These are phyloP conservation scores for Zymoseptoria crescenta DNA, from an alignment of 2,329 filamentous ascomycete genomes.

Conservation along the genomic window DNA sequence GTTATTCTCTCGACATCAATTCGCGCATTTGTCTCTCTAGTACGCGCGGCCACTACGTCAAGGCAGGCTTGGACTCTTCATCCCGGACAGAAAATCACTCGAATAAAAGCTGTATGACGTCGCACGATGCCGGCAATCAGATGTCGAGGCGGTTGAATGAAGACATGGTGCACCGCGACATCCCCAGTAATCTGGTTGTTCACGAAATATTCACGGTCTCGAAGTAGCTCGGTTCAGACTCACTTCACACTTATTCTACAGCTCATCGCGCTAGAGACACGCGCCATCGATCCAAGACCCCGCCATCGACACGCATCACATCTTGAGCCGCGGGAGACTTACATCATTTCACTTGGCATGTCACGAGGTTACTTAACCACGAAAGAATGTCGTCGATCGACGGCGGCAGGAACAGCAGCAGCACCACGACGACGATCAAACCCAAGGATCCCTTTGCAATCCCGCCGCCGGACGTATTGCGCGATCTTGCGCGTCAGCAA, in stretches of 20 bases:
- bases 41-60: not conserved
- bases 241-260: not conserved
- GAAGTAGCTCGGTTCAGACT: not conserved
- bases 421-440: conserved; percentile 2
- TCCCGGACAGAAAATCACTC: not conserved
- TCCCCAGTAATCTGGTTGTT: not conserved
- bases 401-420: not conserved
- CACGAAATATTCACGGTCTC: not conserved
- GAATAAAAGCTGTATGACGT: not conserved
- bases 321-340: not conserved
- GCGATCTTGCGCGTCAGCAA: conserved; percentile 29
- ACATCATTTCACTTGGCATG: not conserved
- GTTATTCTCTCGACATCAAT: no score
- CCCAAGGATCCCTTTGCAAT: conserved; percentile 18
- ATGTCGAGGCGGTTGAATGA: not conserved
- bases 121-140: not conserved
- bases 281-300: not conserved
- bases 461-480: conserved; percentile 26
- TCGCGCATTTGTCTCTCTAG: not conserved
- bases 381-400: not conserved
- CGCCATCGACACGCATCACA: not conserved
- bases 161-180: not conserved
- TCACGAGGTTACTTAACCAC: not conserved
- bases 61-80: not conserved
- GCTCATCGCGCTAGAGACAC: not conserved